Base-by-base conservation (phyloP, 2,329 filamentous ascomycete species). In the Stachybotrys chlorohalonatus region DNA sequence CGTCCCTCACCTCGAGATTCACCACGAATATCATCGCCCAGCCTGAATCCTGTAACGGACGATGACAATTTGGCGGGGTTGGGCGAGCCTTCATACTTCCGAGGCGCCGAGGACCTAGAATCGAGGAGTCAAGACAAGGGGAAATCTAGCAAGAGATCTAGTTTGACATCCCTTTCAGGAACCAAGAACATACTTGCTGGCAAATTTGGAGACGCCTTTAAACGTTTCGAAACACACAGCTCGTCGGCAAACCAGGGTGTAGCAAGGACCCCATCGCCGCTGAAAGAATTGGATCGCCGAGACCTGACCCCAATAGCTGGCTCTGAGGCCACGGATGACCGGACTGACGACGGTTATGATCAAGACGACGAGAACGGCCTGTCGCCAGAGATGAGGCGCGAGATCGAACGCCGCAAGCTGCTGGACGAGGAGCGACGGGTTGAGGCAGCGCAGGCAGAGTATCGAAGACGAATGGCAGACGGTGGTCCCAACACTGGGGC, bases 151-250 rank as follows among this genome's bases (percentile, higher is more conserved):
- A 95, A 95, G 68, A 82, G 89, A 11, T 79, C 85, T 1, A 94
- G 89, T 68, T 71, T 95, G 1, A 79, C 87, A 54, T 84, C 86
- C 0, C 71, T 90, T 16, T 84, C 87, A 7, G 84, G 84, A 46
- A 88, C 87, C 31, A 95, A 94, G 70, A 89, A 84, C 55, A 83
- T 95, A 45, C 76, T 96, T n/a, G 86, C 85, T 6, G 89, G 91
- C 30, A 90, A 87, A 62, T 96, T 97, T 68, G 90, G 92, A 1
- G 92, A 96, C 63, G 92, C 93, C 3, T 96, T 97, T 73, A 90
- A 93, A 65, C 82, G 88, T 6, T 97, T 97, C 62, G 94, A 99
- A 68, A 78, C 75, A 30, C 80, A 76, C 56, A 69, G 56, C 64
- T 63, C 59, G 49, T 57, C 61, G 62, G 55, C 66, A 51, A 24